Evolutionary conservation across 129 eudicot species (phyloP), one percentile per base, ranked within the genome.

Genomic region (Ambrosia artemisiifolia): DNA sequence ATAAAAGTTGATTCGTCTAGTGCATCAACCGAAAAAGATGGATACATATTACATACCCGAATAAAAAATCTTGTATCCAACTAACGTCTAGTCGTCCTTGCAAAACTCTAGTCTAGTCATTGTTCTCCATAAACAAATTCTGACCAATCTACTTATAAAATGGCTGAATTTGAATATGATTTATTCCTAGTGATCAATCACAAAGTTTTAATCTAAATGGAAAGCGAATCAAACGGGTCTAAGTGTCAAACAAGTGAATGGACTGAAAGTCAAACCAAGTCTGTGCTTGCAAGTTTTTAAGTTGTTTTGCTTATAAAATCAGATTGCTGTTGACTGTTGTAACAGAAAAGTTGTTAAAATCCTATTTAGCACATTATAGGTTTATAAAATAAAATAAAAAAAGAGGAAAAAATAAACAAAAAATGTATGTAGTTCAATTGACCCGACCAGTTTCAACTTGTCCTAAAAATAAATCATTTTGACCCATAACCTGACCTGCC

Each of bases 91-190:
- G 43, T 36, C 9, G 43, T 5, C 43, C 40, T 12, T 46, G 24
- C 7, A 66, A 67, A 43, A 24, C 71, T 28, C 71, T 47, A 44
- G 12, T 67, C 42, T 65, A 20, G 14, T 46, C 57, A 67, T 24
- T 46, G 42, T 43, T 67, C 28, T 67, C 57, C 42, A 19, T 67
- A 47, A 67, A 17, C 20, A 49, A 49, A 13, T 13, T 49, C 19
- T 49, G 55, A n/a, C 55, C 55, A 49, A 5, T 49, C 55, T 49
- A 49, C 55, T 48, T 13, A 48, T 14, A 48, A 14, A 48, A 48
- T 14, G 18, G 55, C 55, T 49, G 19, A n/a, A 49, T 49, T 49
- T 49, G 3, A 49, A 14, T 49, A 49, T 49, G 20, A 16, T 49
- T 49, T 49, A 49, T n/a, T 18, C 20, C 20, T 49, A 49, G 19